phyloP scores from a whole-genome alignment of 176 grass and related monocot species.

The Cenchrus fungigraminus region DNA sequence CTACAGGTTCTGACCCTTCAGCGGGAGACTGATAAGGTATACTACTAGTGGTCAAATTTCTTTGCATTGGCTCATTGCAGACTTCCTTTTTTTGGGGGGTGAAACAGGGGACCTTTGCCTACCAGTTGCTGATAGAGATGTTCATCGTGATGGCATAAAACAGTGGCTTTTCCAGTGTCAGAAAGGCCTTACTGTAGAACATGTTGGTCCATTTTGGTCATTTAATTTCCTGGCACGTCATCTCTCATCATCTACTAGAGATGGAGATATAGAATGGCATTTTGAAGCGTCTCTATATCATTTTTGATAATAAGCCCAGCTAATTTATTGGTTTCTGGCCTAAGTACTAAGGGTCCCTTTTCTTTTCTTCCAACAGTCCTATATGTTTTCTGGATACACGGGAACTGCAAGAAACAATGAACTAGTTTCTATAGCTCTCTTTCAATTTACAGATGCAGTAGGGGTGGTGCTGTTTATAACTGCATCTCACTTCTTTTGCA shows the following conservation, averaged over 20 bases:
- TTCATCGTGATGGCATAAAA: not conserved
- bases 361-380: not conserved
- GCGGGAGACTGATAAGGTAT: constrained; percentile 92
- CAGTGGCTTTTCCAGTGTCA: not conserved
- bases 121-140: constrained; percentile 8
- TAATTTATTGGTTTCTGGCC: not conserved
- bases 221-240: not conserved
- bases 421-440: not conserved
- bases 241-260: not conserved
- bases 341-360: not conserved
- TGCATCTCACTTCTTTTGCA: not conserved
- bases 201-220: not conserved
- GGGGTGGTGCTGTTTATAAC: not conserved
- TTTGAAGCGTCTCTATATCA: not conserved
- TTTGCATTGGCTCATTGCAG: constrained; percentile 25
- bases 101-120: not conserved
- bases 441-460: not conserved
- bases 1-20: constrained; percentile 94
- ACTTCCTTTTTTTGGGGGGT: not conserved
- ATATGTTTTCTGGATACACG: not conserved
- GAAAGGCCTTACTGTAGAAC: not conserved
- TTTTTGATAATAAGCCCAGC: not conserved
- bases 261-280: not conserved
- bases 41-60: not conserved
- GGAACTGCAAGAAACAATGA: not conserved